Base-by-base conservation (phyloP, 495 filamentous ascomycete genomes). In the Xylaria sp. region DNA sequence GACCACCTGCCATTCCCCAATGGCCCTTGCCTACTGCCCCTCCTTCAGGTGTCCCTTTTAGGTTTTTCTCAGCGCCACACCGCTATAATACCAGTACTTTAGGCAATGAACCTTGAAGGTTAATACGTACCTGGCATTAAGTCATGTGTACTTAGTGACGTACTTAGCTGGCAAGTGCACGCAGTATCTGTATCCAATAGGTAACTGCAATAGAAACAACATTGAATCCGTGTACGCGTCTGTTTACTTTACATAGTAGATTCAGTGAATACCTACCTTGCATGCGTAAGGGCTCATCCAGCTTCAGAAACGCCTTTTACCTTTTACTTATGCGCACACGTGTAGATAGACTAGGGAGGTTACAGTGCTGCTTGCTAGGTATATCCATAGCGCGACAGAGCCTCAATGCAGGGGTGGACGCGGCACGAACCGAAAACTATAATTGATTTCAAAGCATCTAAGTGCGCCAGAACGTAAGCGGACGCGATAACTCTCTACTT, bases 1-100 rank as follows among this genome's bases (percentile, higher is more conserved):
- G 66, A 78, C 75, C 61, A 21, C 40, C 21, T 0, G 57, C 57
- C 57, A 59, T 59, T 59, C 57, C 19, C 57, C 57, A 59, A 59
- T 59, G 33, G 15, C 53, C 29, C 53, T 35, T 35, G 14, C 50
- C 50, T 0, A 35, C 62, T 35, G 40, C 62, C 62, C 61, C 57
- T 59, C 57, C 37, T 59, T 59, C n/a, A 59, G 21, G 21, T 53
- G 0, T 15, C 14, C 8, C 3, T 11, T 37, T 37, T n/a, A 21
- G 11, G 14, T 35, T 58, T 26, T 53, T 35, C 29, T n/a, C 31
- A 33, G 57, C 57, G 31, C 57, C 33, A 59, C 57, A 59, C 31
- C 19, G 57, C 31, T 40, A 12, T 37, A 15, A 14, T 55, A 29
- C 52, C 4, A 31, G 19, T n/a, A n/a, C n/a, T n/a, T n/a, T n/a